Base-by-base conservation (phyloP, 495 filamentous ascomycete genomes). In the Chaetomidium leptoderma region DNA sequence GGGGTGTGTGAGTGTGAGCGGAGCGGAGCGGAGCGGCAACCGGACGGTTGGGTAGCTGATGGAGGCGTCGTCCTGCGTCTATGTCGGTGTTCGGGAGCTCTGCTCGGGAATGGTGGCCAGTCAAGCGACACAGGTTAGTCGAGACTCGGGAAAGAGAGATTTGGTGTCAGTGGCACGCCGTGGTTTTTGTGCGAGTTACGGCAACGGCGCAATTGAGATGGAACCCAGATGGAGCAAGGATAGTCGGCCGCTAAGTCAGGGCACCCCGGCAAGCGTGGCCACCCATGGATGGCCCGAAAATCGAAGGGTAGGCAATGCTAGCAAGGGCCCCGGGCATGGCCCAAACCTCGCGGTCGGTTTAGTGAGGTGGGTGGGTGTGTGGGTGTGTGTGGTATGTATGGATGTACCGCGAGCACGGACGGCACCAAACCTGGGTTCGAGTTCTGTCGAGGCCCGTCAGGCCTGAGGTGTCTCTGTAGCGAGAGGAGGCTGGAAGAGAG, bases 111-210 rank as follows among this genome's bases (percentile, higher is more conserved):
- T 55, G 55, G 55, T 35, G n/a, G 39, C 39, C 23, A 37, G 24
- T 9, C 6, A 6, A 21, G 29, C 29, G 4, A 35, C 26, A n/a
- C 17, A 59, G 49, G 19, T 46, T 36, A 21, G 48, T 59, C 32
- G 43, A 53, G 40, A 33, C 32, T 53, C 26, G 57, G 35, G 61
- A 71, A 61, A 69, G 60, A 65, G 69, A 66, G 72, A 73, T 72
- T 76, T 68, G 66, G 66, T 75, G 68, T 71, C 71, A 72, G 72
- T 74, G 73, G 73, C 72, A 70, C 66, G 63, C 61, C 67, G 66
- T 70, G 74, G 67, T 72, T 78, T 77, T 78, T 76, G 76, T 79
- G 76, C 76, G 72, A 77, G 75, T 78, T 70, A 73, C 71, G 62
- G 58, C 55, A 63, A 58, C 61, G 62, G 66, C 53, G 65, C 67